phyloP scores from a whole-genome alignment of 2,329 filamentous ascomycete genomes.

The Neonectria ditissima region DNA sequence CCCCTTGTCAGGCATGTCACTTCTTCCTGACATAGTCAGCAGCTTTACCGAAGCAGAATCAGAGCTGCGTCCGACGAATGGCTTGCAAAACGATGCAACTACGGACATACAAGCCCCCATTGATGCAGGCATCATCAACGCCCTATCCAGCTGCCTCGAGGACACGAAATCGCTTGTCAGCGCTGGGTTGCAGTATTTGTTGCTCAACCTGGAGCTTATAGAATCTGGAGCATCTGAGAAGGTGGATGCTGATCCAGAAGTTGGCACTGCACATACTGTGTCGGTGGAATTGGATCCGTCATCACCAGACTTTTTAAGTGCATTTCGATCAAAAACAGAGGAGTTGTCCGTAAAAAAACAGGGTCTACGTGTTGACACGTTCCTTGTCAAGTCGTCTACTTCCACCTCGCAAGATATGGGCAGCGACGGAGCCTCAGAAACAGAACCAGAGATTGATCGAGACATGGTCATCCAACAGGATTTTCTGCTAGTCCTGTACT shows the following conservation, averaged over 20 bases:
- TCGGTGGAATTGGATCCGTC: constrained; percentile 9
- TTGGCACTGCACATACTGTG: not conserved
- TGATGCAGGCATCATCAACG: constrained; percentile 23
- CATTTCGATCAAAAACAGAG: constrained; percentile 4
- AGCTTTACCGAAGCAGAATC: constrained; percentile 17
- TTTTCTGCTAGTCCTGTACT: constrained; percentile 20
- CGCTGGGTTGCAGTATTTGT: constrained; percentile 19
- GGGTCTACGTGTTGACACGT: constrained; percentile 8
- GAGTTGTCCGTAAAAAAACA: constrained; percentile 14
- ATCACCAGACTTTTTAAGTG: constrained; percentile 9
- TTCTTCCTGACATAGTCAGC: constrained; percentile 22
- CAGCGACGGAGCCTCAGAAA: constrained; percentile 3
- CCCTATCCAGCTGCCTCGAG: constrained; percentile 14
- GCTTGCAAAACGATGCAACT: not conserved
- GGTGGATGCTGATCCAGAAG: constrained; percentile 2
- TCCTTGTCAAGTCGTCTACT: constrained; percentile 10
- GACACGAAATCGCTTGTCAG: constrained; percentile 20
- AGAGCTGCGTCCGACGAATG: not conserved
- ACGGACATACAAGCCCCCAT: constrained; percentile 8
- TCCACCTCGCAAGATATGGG: not conserved
- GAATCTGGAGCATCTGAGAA: not conserved
- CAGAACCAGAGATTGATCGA: not conserved
- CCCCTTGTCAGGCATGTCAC: constrained; percentile 24
- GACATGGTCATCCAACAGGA: constrained; percentile 22
- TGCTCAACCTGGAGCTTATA: constrained; percentile 17